phyloP scores from a whole-genome alignment of 2,329 filamentous ascomycete species.

The Thielaviopsis musarum region DNA sequence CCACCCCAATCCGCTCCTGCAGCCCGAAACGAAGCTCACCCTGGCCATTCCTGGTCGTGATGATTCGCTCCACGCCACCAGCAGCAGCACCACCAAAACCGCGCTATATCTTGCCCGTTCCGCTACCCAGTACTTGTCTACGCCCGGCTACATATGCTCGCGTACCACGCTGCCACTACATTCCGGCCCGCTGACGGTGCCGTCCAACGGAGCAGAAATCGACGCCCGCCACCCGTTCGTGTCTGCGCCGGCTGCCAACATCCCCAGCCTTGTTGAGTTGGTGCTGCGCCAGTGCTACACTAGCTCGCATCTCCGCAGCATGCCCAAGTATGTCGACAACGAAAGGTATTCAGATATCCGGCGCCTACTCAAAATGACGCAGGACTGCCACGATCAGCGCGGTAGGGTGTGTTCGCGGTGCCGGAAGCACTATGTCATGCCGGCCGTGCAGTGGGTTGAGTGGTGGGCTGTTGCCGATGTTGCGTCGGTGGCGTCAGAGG shows the following conservation, averaged over 20 bases:
- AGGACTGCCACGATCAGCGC: constrained; percentile 22
- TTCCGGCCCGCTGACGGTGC: neutral
- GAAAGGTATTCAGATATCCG: constrained; percentile 23
- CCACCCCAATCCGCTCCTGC: constrained; percentile 46
- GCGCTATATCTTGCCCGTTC: constrained; percentile 11
- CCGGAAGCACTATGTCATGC: constrained; percentile 28
- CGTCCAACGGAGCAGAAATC: constrained; percentile 4
- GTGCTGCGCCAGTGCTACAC: constrained; percentile 30
- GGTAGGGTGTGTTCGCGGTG: constrained; percentile 37
- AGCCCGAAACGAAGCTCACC: constrained; percentile 19
- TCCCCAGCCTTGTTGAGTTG: constrained; percentile 34
- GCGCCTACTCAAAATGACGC: constrained; percentile 2
- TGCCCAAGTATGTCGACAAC: constrained; percentile 27
- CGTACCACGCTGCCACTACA: constrained; percentile 1
- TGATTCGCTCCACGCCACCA: constrained; percentile 2
- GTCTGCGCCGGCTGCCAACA: constrained; percentile 17
- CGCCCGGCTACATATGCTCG: constrained; percentile 4
- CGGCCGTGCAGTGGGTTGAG: constrained; percentile 43
- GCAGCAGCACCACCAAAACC: constrained; percentile 8
- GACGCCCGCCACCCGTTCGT: constrained; percentile 9
- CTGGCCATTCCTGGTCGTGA: constrained; percentile 6
- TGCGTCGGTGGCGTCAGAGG: neutral
- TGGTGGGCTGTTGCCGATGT: constrained; percentile 29
- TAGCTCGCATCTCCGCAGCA: constrained; percentile 25
- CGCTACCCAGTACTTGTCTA: constrained; percentile 7